A percentile compares a stretch with the other conserved stretches of the same genome.
Evolutionary conservation across 768 basidiomycete species (phyloP).

Genomic region (Boletus tylopilopsis): DNA sequence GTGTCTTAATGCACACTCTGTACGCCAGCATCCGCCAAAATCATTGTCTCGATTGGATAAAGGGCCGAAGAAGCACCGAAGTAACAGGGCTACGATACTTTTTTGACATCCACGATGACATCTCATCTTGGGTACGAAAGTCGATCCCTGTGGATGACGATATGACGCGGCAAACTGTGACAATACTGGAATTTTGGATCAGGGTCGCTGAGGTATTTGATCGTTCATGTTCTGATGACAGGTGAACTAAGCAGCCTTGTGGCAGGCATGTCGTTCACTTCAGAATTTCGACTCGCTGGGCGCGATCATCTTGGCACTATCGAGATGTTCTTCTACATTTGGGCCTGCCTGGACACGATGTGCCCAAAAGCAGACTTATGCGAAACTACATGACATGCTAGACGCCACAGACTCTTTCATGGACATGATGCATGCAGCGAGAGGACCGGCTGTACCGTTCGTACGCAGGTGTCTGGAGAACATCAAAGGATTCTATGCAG

Average conservation of each 20-base stretch:
- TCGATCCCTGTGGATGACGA: constrained; percentile 54
- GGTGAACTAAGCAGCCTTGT: neutral
- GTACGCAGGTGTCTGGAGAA: constrained; percentile 61
- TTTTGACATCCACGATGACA: constrained; percentile 56
- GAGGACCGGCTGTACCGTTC: constrained; percentile 67
- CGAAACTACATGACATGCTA: constrained; percentile 50
- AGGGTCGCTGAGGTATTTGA: constrained; percentile 67
- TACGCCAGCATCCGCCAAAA: constrained; percentile 68
- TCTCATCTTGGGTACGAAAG: constrained; percentile 63
- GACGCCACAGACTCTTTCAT: constrained; percentile 56
- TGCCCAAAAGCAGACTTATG: constrained; percentile 46
- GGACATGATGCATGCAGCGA: constrained; percentile 35
- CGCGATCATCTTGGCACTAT: constrained; percentile 60
- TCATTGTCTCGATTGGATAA: constrained; percentile 70
- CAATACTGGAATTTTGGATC: constrained; percentile 72
- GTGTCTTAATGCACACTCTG: constrained; percentile 65
- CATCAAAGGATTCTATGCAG: constrained; percentile 52
- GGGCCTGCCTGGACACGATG: constrained; percentile 68
- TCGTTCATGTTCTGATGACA: constrained; percentile 1
- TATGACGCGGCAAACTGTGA: constrained; percentile 52
- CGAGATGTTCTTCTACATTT: constrained; percentile 46
- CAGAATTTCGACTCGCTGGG: constrained; percentile 69
- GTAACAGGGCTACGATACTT: constrained; percentile 50
- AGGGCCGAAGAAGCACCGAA: constrained; percentile 32
- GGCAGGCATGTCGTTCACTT: constrained; percentile 58